Base-by-base conservation (phyloP, 2,329 filamentous ascomycete species). In the Xylariaceae sp. region DNA sequence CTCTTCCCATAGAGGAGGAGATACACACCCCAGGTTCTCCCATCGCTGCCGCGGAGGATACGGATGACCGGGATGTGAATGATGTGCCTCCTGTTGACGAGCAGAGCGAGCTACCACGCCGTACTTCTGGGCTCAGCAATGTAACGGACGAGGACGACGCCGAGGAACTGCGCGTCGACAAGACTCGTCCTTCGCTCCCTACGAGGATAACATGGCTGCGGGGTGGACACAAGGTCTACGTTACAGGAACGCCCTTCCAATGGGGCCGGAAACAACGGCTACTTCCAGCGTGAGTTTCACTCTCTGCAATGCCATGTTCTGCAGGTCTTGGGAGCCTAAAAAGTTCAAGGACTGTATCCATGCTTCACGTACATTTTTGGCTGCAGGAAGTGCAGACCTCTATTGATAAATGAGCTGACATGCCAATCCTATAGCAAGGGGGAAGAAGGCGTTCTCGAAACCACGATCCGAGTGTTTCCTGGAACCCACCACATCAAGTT, bases 401-500 rank as follows among this genome's bases (percentile, higher is more conserved):
- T 38, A 18, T 39, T 12, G 22, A 27, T 48, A 12, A 41, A 33
- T 17, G n/a, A 40, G 40, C 56, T 59, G 49, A 55, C 53, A 33
- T 39, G 15, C 46, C 41, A 51, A 49, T 40, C 40, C 6, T 57
- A 55, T 55, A 82, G 79, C 22, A 75, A 78, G 57, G 78, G 74
- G 6, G 74, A 72, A 36, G 78, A 80, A 22, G 82, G 84, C 45
- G 80, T 84, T 54, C 86, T 91, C 67, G 85, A 87, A 35, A 86
- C 88, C 40, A 85, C 82, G 17, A 83, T 97, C 63, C 85, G 88
- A 64, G 85, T 97, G 51, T 86, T 90, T 12, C 90, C 92, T 4
- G 94, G 94, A 58, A 99, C 94, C 5, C 92, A 99, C 67, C 94
- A 99, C 73, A 79, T 99, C 63, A 92, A 95, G 65, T 99, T 97